Base-by-base conservation (phyloP, 2,329 filamentous ascomycete genomes). In the Hypoxylon sp. region DNA sequence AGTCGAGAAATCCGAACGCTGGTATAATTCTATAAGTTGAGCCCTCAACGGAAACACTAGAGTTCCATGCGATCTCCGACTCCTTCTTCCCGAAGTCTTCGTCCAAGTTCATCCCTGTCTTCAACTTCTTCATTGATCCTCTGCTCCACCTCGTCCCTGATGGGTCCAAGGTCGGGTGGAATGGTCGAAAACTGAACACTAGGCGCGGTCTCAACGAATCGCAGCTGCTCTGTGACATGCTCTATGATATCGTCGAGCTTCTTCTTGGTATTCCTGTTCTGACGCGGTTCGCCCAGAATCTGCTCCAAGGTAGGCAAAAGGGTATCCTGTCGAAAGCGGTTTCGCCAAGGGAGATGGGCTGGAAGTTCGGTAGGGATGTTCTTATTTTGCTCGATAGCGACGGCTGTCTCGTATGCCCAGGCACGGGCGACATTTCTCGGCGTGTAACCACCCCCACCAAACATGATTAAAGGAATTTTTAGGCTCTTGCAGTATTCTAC, bases 381-480 rank as follows among this genome's bases (percentile, higher is more conserved):
- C 57, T 88, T 79, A 53, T 88, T 80, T 49, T 85, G 86, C 61
- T 87, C 86, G 57, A 95, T 89, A 53, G 91, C 91, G 61, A 97
- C 90, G 54, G 89, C 89, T 8, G 94, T 99, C 75, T 99, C 94
- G 73, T 96, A 93, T 16, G 92, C 91, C 94, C 94, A 99, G 20
- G 93, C 91, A 44, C 94, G 88, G 30, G 94, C 94, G 5, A 99
- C 94, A 66, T 99, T 99, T 59, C 93, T 85, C 4, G 94, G 92
- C 9, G 94, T 99, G 73, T 99, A 99, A 19, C 94, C 94, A 48
- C 94, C 94, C 27, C 94, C 94, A 32, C 94, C 94, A 51, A 97
- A 90, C 45, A 99, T 83, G 38, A 99, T 85, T 55, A 97, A 80
- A 2, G 94, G 94, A 1, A 96, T 77, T 5, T 82, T 79, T 57